A percentile compares a stretch with the other conserved stretches of the same genome.
Conservation (phyloP, 164 flowering plant species). For the Hamamelis virginiana region DNA sequence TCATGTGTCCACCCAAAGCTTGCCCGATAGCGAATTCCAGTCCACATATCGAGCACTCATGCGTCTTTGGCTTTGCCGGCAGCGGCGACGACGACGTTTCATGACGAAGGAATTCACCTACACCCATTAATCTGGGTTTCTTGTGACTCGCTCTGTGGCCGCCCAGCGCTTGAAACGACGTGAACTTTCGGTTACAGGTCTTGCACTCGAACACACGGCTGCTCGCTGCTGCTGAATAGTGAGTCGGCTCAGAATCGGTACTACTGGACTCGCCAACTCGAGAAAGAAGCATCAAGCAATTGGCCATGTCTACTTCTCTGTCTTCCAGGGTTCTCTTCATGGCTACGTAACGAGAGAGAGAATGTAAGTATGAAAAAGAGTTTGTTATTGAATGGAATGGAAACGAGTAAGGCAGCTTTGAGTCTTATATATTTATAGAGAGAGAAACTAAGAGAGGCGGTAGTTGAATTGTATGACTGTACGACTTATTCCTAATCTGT, state of each 20-base stretch:
- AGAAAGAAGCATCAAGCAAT: constrained; percentile 29
- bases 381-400: too few species aligned
- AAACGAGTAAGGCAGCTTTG: too few species aligned
- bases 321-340: constrained; percentile 23
- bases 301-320: constrained; percentile 13
- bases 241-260: background rate
- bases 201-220: constrained; percentile 31
- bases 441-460: too few species aligned
- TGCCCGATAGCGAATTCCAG: constrained; percentile 12
- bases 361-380: too few species aligned
- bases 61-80: background rate
- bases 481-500: too few species aligned
- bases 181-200: constrained; percentile 32
- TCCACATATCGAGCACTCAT: constrained; percentile 17
- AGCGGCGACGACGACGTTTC: too few species aligned
- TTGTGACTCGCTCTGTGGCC: constrained; percentile 46
- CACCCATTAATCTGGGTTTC: constrained; percentile 16
- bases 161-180: constrained; percentile 42
- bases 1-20: constrained; percentile 7
- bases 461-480: too few species aligned
- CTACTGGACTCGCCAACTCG: constrained; percentile 6
- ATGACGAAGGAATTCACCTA: background rate
- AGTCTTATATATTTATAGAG: too few species aligned
- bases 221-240: background rate
- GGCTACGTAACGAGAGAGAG: background rate